These are phyloP conservation scores for Hyaloperonospora arabidopsidis DNA, from an alignment of 352 stramenopile species.

Conservation along the genomic window DNA sequence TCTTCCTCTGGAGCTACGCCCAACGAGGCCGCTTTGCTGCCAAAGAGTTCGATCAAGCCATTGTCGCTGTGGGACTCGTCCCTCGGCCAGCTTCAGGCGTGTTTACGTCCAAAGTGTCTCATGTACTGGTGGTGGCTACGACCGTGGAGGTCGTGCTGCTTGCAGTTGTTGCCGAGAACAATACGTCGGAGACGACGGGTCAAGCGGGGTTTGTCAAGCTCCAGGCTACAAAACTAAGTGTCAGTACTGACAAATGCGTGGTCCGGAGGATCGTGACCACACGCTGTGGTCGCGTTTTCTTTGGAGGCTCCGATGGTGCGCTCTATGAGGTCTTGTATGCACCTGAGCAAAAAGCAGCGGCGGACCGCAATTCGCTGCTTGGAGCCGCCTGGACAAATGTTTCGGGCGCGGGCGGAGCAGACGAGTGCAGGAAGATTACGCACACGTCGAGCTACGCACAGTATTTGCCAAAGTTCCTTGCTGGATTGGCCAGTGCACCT, in stretches of 20 bases:
- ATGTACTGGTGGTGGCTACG: constrained; percentile 92
- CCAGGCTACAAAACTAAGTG: constrained; percentile 81
- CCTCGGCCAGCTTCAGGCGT: constrained; percentile 82
- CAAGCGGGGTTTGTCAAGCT: constrained; percentile 32
- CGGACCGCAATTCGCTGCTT: constrained; percentile 28
- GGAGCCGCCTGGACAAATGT: constrained; percentile 25
- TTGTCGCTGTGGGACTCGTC: constrained; percentile 88
- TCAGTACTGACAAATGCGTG: constrained; percentile 91
- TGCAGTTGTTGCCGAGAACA: constrained; percentile 73
- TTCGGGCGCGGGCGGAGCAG: constrained; percentile 30
- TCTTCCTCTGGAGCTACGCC: constrained; percentile 94
- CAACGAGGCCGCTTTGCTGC: constrained; percentile 70
- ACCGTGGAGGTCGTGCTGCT: constrained; percentile 92
- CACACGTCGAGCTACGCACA: constrained; percentile 83
- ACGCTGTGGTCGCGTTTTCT: constrained; percentile 89
- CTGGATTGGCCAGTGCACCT: constrained; percentile 63
- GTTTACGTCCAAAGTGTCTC: constrained; percentile 90
- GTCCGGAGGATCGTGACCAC: constrained; percentile 87
- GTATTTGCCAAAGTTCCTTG: constrained; percentile 71
- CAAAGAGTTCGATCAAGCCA: constrained; percentile 88
- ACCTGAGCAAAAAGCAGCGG: constrained; percentile 29
- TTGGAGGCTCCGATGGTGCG: constrained; percentile 92
- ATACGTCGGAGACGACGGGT: constrained; percentile 9
- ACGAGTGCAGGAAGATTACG: constrained; percentile 88
- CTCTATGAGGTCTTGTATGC: constrained; percentile 91